Percentiles rank a stretch among this genome's conserved stretches.
phyloP scores from a whole-genome alignment of 2,329 filamentous ascomycete species.

The Diaporthe citrichinensis region DNA sequence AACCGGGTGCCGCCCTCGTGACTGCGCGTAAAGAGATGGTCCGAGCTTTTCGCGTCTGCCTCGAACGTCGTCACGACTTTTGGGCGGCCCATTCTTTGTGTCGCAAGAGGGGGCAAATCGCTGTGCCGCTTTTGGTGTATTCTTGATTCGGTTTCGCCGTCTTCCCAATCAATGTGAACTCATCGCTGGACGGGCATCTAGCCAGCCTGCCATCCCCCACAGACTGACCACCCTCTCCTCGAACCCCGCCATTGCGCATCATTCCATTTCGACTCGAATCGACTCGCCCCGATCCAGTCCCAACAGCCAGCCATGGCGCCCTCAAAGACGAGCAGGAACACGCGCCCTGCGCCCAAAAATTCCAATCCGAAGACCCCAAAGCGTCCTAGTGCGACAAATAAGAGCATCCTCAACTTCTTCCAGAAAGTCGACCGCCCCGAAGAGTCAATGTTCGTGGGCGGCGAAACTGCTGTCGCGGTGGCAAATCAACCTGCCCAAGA shows the following conservation, averaged over 20 bases:
- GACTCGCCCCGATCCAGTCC: background rate
- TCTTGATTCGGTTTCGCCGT: background rate
- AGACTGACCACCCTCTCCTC: background rate
- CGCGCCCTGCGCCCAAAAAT: constrained; percentile 18
- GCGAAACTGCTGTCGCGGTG: constrained; percentile 44
- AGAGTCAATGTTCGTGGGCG: constrained; percentile 67
- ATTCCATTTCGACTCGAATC: background rate
- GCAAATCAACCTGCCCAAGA: constrained; percentile 37
- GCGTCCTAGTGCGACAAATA: constrained; percentile 59
- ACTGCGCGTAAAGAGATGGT: constrained; percentile 40
- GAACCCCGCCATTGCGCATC: constrained; percentile 17
- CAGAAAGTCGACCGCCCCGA: constrained; percentile 76
- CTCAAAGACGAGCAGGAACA: constrained; percentile 29
- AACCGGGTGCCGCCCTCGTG: constrained; percentile 5
- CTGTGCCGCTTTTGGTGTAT: background rate
- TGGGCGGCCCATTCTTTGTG: constrained; percentile 5
- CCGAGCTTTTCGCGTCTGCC: constrained; percentile 39
- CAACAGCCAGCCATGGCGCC: constrained; percentile 34
- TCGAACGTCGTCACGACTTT: constrained; percentile 38
- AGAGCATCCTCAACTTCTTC: constrained; percentile 82
- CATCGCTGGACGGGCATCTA: background rate
- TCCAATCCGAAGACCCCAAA: constrained; percentile 51
- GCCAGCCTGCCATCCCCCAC: background rate
- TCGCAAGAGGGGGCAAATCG: background rate
- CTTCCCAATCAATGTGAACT: background rate